Conservation (phyloP, 768 basidiomycete species). For the Suillus variegatus region DNA sequence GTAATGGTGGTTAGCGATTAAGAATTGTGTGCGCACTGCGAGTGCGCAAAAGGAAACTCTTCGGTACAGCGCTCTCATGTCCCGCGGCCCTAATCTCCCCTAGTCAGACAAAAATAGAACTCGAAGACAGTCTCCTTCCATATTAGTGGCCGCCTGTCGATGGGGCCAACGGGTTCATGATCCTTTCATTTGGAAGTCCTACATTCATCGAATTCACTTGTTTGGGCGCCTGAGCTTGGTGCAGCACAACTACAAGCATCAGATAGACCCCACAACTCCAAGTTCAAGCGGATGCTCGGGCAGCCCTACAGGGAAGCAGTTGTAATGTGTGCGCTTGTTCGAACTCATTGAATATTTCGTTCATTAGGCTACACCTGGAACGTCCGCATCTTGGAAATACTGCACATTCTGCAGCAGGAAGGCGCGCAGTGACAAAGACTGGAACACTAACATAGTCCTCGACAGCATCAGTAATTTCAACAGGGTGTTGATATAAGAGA, state of each 20-base stretch:
- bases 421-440: not conserved
- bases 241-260: too few relatives aligned
- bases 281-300: too few relatives aligned
- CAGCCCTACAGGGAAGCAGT: too few relatives aligned
- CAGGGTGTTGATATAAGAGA: too few relatives aligned
- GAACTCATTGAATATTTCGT: too few relatives aligned
- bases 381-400: not conserved
- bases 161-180: too few relatives aligned
- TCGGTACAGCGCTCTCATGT: not conserved
- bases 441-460: not conserved
- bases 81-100: not conserved
- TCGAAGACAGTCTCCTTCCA: not conserved
- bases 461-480: too few relatives aligned
- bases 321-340: too few relatives aligned
- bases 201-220: too few relatives aligned
- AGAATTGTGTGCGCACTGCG: not conserved
- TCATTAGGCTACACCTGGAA: not conserved
- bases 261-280: too few relatives aligned
- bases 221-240: too few relatives aligned
- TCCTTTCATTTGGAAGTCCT: too few relatives aligned
- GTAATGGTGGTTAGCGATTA: not conserved
- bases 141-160: not conserved
- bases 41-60: not conserved
- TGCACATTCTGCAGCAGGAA: not conserved
- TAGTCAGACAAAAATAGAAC: not conserved